A percentile compares a stretch with the other conserved stretches of the same genome.
phyloP scores from a whole-genome alignment of 805 yeast genomes.

The Candida maris region DNA sequence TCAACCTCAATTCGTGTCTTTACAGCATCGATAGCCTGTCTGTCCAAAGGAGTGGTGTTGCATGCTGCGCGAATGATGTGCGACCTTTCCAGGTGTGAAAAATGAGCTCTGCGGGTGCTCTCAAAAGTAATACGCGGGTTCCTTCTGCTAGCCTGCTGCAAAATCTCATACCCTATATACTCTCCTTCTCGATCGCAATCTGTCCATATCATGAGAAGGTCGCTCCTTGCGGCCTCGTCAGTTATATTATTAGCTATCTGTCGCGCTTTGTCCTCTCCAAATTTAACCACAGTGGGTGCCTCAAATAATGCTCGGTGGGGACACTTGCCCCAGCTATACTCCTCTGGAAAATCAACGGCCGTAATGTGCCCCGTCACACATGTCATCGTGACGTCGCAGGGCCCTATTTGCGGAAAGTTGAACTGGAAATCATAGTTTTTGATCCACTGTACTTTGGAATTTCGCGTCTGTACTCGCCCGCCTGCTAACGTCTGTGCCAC shows the following conservation, averaged over 20 bases:
- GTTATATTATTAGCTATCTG: conserved; percentile 61
- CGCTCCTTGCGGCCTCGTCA: conserved; percentile 56
- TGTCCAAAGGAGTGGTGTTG: conserved; percentile 60
- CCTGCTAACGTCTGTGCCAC: conserved; percentile 76
- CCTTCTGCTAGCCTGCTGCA: conserved; percentile 57
- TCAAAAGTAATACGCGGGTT: conserved; percentile 45
- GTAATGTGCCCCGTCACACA: conserved; percentile 86
- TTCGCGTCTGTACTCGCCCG: conserved; percentile 48
- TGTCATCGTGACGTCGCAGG: conserved; percentile 83
- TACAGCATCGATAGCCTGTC: conserved; percentile 77
- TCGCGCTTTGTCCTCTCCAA: conserved; percentile 36
- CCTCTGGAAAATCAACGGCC: conserved; percentile 58
- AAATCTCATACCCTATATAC: conserved; percentile 81
- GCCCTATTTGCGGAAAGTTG: conserved; percentile 58
- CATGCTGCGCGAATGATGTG: conserved; percentile 77
- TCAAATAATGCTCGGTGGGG: conserved; percentile 64
- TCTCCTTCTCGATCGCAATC: conserved; percentile 98
- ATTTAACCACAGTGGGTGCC: conserved; percentile 53
- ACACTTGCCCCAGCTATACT: conserved; percentile 63
- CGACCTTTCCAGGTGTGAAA: conserved; percentile 77
- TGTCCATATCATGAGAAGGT: conserved; percentile 87
- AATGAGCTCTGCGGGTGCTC: conserved; percentile 68
- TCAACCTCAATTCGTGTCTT: conserved; percentile 83
- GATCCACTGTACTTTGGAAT: conserved; percentile 56
- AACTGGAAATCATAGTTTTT: conserved; percentile 77